phyloP scores from a whole-genome alignment of 1,284 basidiomycete species.

The Paramarasmius palmivorus region DNA sequence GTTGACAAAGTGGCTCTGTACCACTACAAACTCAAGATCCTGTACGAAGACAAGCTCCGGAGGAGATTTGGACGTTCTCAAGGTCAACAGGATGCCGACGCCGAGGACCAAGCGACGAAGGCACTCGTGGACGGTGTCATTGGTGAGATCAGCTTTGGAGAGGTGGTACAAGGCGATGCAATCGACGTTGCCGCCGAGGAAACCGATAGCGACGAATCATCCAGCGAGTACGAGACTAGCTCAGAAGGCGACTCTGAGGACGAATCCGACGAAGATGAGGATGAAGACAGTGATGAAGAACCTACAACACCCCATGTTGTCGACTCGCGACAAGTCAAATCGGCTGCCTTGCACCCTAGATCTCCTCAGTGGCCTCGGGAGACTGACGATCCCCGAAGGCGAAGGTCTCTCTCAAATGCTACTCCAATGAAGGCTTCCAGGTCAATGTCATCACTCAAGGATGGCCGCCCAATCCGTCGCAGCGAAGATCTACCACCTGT shows the following conservation, averaged over 20 bases:
- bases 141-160: slow-evolving; percentile 78
- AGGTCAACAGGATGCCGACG: slow-evolving; percentile 50
- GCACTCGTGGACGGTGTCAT: slow-evolving; percentile 79
- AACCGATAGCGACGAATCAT: slow-evolving; percentile 47
- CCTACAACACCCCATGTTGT: slow-evolving; percentile 16
- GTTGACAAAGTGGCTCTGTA: slow-evolving; percentile 87
- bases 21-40: slow-evolving; percentile 89
- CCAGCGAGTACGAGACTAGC: slow-evolving; percentile 40
- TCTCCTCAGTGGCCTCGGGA: slow-evolving; percentile 2
- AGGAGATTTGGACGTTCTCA: slow-evolving; percentile 72
- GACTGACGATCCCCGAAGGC: slow-evolving; percentile 14
- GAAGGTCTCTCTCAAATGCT: neutral
- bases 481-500: slow-evolving; percentile 42
- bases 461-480: slow-evolving; percentile 23
- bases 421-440: slow-evolving; percentile 42
- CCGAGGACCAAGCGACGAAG: slow-evolving; percentile 78
- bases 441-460: slow-evolving; percentile 35
- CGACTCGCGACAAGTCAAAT: slow-evolving; percentile 6
- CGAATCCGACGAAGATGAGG: slow-evolving; percentile 28
- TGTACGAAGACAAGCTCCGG: slow-evolving; percentile 87
- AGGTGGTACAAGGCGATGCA: slow-evolving; percentile 75
- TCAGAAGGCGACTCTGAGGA: slow-evolving; percentile 33
- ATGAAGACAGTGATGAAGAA: slow-evolving; percentile 34
- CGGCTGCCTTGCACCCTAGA: slow-evolving; percentile 7
- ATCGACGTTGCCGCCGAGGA: slow-evolving; percentile 80